Evolutionary conservation across 371 early-diverging fungal genomes (phyloP).

Genomic region (Mortierella sp.): DNA sequence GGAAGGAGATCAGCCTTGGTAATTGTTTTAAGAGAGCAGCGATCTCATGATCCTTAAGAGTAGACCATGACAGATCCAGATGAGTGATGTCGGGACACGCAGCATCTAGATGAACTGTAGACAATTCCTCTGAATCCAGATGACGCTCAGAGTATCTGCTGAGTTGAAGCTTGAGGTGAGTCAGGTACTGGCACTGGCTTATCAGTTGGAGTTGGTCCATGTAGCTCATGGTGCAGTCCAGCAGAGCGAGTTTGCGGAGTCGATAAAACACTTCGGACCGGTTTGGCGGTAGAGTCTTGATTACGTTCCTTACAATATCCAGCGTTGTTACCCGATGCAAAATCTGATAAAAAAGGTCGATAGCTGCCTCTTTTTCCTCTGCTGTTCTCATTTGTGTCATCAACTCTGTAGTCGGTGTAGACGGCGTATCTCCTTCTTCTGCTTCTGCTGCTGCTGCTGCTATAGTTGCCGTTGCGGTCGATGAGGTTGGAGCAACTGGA

Average conservation of each 20-base stretch:
- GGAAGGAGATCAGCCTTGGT: constrained; percentile 11
- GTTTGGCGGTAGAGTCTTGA: neutral
- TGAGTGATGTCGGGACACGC: constrained; percentile 15
- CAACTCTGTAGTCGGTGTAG: neutral
- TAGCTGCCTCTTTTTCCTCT: neutral
- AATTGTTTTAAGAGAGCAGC: constrained; percentile 9
- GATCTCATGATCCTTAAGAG: constrained; percentile 21
- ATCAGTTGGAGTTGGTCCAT: constrained; percentile 18
- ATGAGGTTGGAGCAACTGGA: neutral
- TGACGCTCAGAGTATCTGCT: constrained; percentile 7
- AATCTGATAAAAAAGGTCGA: constrained; percentile 14
- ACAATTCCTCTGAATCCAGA: constrained; percentile 9
- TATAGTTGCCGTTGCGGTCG: neutral
- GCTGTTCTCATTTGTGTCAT: neutral
- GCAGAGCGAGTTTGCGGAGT: constrained; percentile 7
- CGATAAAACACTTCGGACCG: constrained; percentile 23
- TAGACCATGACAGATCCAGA: constrained; percentile 21
- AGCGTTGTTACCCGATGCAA: constrained; percentile 11
- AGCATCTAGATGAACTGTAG: neutral
- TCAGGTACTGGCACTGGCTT: constrained; percentile 35
- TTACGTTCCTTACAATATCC: neutral
- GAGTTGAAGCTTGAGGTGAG: constrained; percentile 22
- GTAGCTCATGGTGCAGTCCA: constrained; percentile 12
- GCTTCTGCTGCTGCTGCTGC: neutral
- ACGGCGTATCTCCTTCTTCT: neutral